Evolutionary conservation across 2,329 filamentous ascomycete species (phyloP), one percentile per base, ranked within the genome.

Genomic region (Paraphaeosphaeria minitans): DNA sequence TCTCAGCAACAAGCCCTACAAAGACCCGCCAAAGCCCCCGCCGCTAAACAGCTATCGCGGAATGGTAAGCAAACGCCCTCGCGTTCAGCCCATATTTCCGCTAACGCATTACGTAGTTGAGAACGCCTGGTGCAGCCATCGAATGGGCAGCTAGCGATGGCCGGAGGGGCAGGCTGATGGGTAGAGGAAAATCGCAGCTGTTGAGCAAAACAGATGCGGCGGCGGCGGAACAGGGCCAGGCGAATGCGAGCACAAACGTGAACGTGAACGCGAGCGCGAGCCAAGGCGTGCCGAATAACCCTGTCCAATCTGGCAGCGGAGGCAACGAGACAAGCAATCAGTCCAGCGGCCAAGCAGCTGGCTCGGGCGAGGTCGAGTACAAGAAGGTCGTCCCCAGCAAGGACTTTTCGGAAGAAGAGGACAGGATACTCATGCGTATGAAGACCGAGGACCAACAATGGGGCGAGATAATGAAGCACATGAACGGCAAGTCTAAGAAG

Each of bases 351-450:
- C 37, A 52, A 31, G 10, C 37, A 16, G 47, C 53, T 16, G 33
- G 35, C 24, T 10, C 13, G 13, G 46, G 50, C 5, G 29, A 46
- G 14, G 16, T 50, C 13, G 42, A 57, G 14, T 53, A 49, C 41
- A 55, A 55, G 24, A 56, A 56, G 35, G 33, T 14, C 5, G 43
- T 46, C 7, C 45, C 55, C 29, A 57, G 59, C 31, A 31, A 52
- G 1, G 21, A 58, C 22, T 80, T 72, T 63, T 79, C 76, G 0
- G 49, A 69, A 0, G 76, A 77, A 41, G 73, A 82, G 53, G 80
- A 83, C 48, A 69, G 72, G 3, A 76, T 72, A 59, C 57, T 83
- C 2, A 60, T 78, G 19, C 65, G 70, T 7, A 55, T 79, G 64
- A 79, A 78, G 59, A 64, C 48, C 1, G 67, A 67, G 3, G 65